These are phyloP conservation scores for Olyra latifolia DNA, from an alignment of 176 grass and related monocot species.

Conservation along the genomic window DNA sequence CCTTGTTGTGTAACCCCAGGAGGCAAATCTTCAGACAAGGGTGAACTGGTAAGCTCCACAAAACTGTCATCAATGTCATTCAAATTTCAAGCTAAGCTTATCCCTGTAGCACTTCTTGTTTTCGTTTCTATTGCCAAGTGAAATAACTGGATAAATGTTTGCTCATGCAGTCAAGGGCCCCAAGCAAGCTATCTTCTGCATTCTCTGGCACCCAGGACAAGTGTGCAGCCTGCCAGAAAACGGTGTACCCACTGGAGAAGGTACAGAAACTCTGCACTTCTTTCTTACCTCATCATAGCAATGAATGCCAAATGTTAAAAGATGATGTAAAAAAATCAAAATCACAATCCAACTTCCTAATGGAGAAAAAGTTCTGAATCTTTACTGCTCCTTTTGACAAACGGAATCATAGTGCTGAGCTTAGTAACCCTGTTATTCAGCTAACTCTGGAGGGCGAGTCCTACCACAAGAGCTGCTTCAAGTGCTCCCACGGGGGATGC, in stretches of 20 bases:
- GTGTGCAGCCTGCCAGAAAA: constrained; percentile 82
- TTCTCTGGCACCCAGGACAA: constrained; percentile 94
- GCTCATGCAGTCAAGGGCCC: constrained; percentile 66
- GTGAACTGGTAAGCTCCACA: constrained; percentile 56
- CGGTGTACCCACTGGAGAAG: constrained; percentile 95
- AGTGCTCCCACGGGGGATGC: constrained; percentile 81
- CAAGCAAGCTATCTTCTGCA: constrained; percentile 81
- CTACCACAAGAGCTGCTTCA: constrained; percentile 98
- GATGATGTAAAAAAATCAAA: not conserved
- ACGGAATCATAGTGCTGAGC: not conserved
- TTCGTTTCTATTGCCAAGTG: not conserved
- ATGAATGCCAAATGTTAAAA: not conserved
- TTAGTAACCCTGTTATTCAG: constrained; percentile 26
- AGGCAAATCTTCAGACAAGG: constrained; percentile 55
- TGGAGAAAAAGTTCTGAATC: not conserved
- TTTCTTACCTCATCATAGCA: not conserved
- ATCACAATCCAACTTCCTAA: not conserved
- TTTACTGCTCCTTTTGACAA: not conserved
- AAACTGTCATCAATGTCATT: not conserved
- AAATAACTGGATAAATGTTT: constrained; percentile 13
- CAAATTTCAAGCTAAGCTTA: not conserved
- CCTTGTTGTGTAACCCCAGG: constrained; percentile 40
- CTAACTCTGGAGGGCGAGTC: constrained; percentile 75
- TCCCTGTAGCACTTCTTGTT: not conserved
- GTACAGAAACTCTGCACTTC: constrained; percentile 24